Base-by-base conservation (phyloP, 768 basidiomycete genomes). In the Lyophyllum semitale region DNA sequence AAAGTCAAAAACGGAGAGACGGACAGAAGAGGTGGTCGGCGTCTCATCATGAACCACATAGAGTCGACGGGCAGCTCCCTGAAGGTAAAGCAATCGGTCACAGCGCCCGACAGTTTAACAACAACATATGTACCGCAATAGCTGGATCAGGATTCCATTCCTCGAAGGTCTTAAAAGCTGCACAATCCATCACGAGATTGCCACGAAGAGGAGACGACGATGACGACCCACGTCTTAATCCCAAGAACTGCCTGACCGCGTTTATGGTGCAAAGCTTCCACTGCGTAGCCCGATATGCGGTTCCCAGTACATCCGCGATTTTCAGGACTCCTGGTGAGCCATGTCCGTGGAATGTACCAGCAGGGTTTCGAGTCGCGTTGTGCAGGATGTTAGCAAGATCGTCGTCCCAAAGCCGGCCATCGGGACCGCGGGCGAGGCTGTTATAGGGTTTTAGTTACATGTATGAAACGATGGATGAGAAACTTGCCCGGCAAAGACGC, bases 251-350 rank as follows among this genome's bases (percentile, higher is more conserved):
- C 42, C 82, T 70, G 67, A 83, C 83, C 64, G 83, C 81, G 52
- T 84, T 84, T 75, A 83, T 75, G 4, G 79, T 77, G 61, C 81
- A 81, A 1, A 78, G 74, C 29, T 83, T 84, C 84, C 84, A 85
- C 5, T 58, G 58, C 40, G 84, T 67, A 2, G 79, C 76, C 66
- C 84, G 83, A n/a, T n/a, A n/a, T 44, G 73, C 66, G 37, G 85
- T 84, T 1, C 78, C 79, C 70, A 85, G 68, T 15, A 84, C 77
- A 63, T 87, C 85, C 25, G 84, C 72, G 43, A 83, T 63, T 13
- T 80, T 67, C 58, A 85, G 62, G 4, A 73, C 76, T 2, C 63
- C 65, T 0, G 83, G 81, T 0, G 78, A 78, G 3, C 79, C 77
- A 3, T 77, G 76, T 18, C 76, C 82, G 26, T 79, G 65, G 66